Conservation (phyloP, 148 eudicot species). For the Rhododendron kiyosumense region DNA sequence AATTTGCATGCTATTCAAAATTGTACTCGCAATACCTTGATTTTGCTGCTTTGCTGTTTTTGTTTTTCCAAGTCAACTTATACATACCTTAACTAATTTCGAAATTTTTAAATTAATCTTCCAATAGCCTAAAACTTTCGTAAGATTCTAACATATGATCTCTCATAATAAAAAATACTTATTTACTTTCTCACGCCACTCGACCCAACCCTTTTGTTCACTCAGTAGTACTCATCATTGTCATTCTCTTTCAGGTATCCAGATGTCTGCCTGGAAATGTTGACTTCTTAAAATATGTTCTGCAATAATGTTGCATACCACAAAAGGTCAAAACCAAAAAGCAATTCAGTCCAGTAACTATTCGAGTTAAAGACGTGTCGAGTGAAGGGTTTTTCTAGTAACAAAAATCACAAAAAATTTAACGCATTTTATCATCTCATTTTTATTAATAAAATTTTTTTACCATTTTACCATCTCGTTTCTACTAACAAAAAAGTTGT, state of each 20-base stretch:
- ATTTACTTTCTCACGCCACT: too few relatives aligned
- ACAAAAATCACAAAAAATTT: background rate
- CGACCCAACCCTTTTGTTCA: too few relatives aligned
- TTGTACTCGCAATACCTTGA: background rate
- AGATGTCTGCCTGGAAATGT: background rate
- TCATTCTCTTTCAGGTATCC: background rate
- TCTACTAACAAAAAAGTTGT: too few relatives aligned
- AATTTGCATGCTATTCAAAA: background rate
- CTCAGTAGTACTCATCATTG: background rate
- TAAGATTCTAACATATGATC: too few relatives aligned
- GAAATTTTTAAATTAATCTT: accelerated
- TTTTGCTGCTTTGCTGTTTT: background rate
- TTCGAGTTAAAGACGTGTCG: background rate
- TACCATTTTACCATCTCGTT: too few relatives aligned
- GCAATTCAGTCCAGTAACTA: background rate
- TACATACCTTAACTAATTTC: too few relatives aligned
- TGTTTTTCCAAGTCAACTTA: background rate
- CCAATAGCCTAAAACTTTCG: background rate
- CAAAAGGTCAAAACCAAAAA: background rate
- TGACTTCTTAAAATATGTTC: background rate
- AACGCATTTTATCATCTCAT: too few relatives aligned
- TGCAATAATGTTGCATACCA: background rate
- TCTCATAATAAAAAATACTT: too few relatives aligned
- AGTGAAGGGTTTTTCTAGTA: background rate
- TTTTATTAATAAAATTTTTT: too few relatives aligned